Evolutionary conservation across 1,284 basidiomycete genomes (phyloP).

Genomic region (Microbotryum violaceum): DNA sequence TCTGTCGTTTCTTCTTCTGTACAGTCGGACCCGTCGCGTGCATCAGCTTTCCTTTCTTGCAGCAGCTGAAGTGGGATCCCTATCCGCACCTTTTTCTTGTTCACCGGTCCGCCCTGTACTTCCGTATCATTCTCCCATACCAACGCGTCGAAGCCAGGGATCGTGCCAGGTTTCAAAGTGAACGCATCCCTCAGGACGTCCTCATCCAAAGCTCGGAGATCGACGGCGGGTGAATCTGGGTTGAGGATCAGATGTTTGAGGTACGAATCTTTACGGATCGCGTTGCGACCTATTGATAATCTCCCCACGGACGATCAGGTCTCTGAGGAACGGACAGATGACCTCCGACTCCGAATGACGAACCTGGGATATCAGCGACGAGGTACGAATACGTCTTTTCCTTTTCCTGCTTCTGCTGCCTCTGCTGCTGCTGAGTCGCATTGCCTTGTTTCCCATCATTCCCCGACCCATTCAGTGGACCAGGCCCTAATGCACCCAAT

Average conservation of each 20-base stretch:
- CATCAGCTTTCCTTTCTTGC: neutral
- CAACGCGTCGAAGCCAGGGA: constrained; percentile 26
- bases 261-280: constrained; percentile 27
- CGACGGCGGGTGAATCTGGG: constrained; percentile 23
- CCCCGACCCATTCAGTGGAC: neutral
- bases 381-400: constrained; percentile 32
- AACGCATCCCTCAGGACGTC: constrained; percentile 28
- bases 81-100: constrained; percentile 7
- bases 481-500: constrained; percentile 4
- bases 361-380: constrained; percentile 33
- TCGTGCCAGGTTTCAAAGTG: constrained; percentile 25
- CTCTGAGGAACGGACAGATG: too few species aligned
- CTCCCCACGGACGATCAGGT: neutral
- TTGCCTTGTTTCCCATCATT: neutral
- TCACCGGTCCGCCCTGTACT: neutral
- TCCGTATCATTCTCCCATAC: constrained; percentile 18
- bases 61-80: neutral
- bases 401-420: constrained; percentile 31
- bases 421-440: constrained; percentile 15
- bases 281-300: constrained; percentile 23
- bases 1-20: constrained; percentile 28
- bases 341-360: neutral
- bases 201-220: constrained; percentile 22
- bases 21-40: neutral
- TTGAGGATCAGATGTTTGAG: constrained; percentile 30